A percentile compares a stretch with the other conserved stretches of the same genome.
These are phyloP conservation scores for Gryganskiella cystojenkinii DNA, from an alignment of 192 early-diverging fungal genomes.

Conservation along the genomic window DNA sequence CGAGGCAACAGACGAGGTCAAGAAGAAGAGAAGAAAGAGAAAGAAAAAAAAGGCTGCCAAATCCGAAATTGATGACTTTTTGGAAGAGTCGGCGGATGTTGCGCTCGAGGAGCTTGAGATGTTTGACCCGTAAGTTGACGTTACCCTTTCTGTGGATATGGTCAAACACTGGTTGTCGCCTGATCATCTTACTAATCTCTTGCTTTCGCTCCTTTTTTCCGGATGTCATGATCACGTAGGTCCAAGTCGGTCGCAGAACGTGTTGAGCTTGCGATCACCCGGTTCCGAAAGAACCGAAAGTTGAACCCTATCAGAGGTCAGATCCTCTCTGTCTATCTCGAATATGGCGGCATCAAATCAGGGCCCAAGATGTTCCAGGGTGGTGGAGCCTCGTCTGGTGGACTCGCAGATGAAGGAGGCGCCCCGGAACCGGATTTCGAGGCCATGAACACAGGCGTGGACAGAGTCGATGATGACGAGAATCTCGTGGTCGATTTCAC, in stretches of 20 bases:
- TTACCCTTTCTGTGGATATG: background rate
- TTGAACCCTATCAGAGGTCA: conserved; percentile 51
- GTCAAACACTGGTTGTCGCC: too few species aligned
- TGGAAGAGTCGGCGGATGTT: conserved; percentile 26
- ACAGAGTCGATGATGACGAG: conserved; percentile 52
- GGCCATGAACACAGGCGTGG: conserved; percentile 52
- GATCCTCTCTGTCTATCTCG: conserved; percentile 62
- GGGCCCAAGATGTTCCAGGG: conserved; percentile 64
- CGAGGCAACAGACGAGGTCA: background rate
- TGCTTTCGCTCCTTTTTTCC: background rate
- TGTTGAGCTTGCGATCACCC: conserved; percentile 62
- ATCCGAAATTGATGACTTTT: conserved; percentile 53
- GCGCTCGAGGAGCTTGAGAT: conserved; percentile 48
- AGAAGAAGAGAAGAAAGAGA: conserved; percentile 52
- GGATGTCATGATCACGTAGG: conserved; percentile 23
- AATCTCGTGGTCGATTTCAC: conserved; percentile 56
- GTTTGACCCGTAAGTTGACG: conserved; percentile 54
- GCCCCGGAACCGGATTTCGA: conserved; percentile 60
- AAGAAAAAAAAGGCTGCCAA: conserved; percentile 60
- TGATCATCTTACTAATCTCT: background rate
- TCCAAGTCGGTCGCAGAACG: conserved; percentile 54
- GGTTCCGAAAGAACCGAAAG: conserved; percentile 65
- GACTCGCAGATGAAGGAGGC: conserved; percentile 36
- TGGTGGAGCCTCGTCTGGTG: conserved; percentile 41
- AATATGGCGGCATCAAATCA: conserved; percentile 62